Conservation (phyloP, 2,329 filamentous ascomycete species). For the Ceratocystis lukuohia region DNA sequence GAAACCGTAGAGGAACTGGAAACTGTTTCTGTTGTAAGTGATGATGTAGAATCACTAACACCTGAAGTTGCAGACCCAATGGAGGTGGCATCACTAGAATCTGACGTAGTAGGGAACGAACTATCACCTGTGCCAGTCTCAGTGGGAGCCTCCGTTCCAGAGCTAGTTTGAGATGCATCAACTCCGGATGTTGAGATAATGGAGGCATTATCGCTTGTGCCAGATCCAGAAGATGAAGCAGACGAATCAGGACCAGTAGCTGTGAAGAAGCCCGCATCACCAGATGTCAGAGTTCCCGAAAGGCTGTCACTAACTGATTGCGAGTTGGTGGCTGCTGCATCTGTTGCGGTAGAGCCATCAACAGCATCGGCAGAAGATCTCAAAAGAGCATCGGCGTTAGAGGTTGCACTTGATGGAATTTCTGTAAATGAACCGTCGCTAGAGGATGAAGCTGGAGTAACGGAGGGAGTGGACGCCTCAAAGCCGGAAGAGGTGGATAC, state of each 20-base stretch:
- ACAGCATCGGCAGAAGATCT: background rate
- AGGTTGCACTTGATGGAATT: background rate
- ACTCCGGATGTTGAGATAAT: background rate
- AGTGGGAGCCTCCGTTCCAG: background rate
- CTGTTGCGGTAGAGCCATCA: background rate
- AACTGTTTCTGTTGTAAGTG: background rate
- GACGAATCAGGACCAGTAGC: background rate
- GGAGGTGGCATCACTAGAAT: background rate
- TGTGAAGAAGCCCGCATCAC: background rate
- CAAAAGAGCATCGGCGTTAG: background rate
- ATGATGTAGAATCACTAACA: background rate
- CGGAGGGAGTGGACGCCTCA: no score
- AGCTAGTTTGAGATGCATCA: background rate
- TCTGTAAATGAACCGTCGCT: background rate
- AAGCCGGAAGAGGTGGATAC: no score
- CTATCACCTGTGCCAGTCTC: background rate
- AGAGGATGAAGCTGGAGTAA: background rate
- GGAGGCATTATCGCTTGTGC: background rate
- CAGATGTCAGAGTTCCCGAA: background rate
- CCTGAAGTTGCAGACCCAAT: background rate
- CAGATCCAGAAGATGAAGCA: background rate
- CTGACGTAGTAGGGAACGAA: background rate
- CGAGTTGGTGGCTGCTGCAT: background rate
- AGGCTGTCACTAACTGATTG: no score
- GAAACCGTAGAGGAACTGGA: background rate